Evolutionary conservation across 1,284 basidiomycete species (phyloP).

Genomic region (Boletus smithii): DNA sequence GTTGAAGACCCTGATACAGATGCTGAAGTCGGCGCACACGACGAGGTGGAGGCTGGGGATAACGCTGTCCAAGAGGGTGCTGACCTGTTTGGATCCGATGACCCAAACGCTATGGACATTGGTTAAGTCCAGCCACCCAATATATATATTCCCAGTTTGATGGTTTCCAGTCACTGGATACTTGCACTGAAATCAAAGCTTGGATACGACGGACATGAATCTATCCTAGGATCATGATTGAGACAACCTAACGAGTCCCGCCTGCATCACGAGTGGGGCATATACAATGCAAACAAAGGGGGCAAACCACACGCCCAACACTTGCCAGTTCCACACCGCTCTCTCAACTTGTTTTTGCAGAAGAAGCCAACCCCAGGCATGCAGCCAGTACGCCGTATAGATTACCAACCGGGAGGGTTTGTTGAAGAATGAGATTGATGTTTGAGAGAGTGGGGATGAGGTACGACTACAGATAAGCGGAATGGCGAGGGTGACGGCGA

Average conservation of each 20-base stretch:
- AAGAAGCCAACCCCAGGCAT: constrained; percentile 60
- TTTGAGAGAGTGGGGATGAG: constrained; percentile 24
- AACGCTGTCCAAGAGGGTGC: constrained; percentile 25
- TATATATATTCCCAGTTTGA: background rate
- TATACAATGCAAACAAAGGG: constrained; percentile 74
- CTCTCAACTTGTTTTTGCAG: constrained; percentile 41
- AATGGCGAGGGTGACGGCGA: constrained; percentile 60
- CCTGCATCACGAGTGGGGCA: constrained; percentile 65
- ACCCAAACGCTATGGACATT: constrained; percentile 43
- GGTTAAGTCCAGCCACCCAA: constrained; percentile 26
- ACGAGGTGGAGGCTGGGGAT: constrained; percentile 34
- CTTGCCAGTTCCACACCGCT: constrained; percentile 67
- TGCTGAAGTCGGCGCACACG: constrained; percentile 41
- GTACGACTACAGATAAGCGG: constrained; percentile 48
- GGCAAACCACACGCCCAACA: constrained; percentile 70
- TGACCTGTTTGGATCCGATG: constrained; percentile 60
- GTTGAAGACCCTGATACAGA: constrained; percentile 47
- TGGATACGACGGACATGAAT: constrained; percentile 1
- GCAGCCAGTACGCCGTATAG: constrained; percentile 43
- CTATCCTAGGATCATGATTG: constrained; percentile 7
- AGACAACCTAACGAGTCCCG: constrained; percentile 48
- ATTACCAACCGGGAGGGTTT: constrained; percentile 30
- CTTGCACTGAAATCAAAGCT: constrained; percentile 1
- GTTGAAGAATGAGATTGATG: constrained; percentile 30
- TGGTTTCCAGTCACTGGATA: background rate